Evolutionary conservation across 305 asterid species (phyloP).

Genomic region (Fraxinus baroniana): DNA sequence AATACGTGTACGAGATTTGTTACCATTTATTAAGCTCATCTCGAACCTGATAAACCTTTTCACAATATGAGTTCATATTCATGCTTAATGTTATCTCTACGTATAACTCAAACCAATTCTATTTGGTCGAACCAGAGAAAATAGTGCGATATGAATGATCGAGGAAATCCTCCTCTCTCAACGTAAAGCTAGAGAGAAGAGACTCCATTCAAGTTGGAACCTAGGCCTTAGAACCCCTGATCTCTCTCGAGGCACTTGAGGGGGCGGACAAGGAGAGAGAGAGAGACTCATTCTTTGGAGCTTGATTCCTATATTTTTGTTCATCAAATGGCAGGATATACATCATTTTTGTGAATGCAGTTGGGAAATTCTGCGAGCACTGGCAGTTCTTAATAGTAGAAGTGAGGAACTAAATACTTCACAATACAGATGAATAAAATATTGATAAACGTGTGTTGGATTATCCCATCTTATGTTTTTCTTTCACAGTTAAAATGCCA

Average conservation of each 20-base stretch:
- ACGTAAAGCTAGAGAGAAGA: neutral
- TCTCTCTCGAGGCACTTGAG: neutral
- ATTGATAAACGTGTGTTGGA: neutral
- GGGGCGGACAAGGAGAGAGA: neutral
- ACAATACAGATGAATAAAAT: neutral
- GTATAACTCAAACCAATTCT: neutral
- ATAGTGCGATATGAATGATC: neutral
- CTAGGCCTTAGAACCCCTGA: neutral
- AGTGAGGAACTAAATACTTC: neutral
- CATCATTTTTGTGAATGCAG: neutral
- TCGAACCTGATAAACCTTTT: neutral
- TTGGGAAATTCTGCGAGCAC: neutral
- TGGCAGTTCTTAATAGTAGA: neutral
- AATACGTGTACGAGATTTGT: neutral
- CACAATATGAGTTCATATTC: neutral
- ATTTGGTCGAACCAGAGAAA: neutral
- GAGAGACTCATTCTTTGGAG: neutral
- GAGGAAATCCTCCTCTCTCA: neutral
- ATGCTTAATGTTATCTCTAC: neutral
- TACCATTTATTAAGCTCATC: neutral
- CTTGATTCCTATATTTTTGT: neutral
- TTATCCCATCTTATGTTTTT: neutral
- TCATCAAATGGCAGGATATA: neutral
- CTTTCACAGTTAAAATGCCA: slow-evolving; percentile 2
- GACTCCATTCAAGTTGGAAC: neutral